Percentiles rank a stretch among this genome's conserved stretches.
phyloP scores from a whole-genome alignment of 129 eudicot species.

The Kitagawia praeruptora region DNA sequence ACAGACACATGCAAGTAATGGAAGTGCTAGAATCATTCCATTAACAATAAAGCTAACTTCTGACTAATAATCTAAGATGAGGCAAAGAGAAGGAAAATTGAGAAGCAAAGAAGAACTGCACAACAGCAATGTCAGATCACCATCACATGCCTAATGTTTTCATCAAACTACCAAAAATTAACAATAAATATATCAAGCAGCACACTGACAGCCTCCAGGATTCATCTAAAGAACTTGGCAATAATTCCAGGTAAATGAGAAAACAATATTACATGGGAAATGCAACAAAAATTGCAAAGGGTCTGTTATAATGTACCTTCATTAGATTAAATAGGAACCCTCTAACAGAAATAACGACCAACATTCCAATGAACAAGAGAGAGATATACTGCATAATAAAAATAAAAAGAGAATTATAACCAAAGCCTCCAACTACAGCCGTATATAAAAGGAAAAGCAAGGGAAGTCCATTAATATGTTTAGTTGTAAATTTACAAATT shows the following conservation, averaged over 20 bases:
- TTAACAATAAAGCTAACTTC: too few species aligned
- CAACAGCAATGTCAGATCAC: too few species aligned
- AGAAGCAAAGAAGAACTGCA: too few species aligned
- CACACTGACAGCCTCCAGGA: background rate
- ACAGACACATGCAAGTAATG: too few species aligned
- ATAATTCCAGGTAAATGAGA: background rate
- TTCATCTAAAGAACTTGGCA: background rate
- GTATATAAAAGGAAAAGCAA: background rate
- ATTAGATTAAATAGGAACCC: conserved; percentile 84
- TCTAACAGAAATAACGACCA: conserved; percentile 89
- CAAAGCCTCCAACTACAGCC: background rate
- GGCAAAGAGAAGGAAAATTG: too few species aligned
- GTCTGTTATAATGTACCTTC: conserved; percentile 50
- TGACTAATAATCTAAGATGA: too few species aligned
- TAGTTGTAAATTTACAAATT: background rate
- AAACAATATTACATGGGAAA: background rate
- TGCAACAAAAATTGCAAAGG: background rate
- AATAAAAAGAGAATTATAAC: background rate
- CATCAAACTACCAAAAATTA: too few species aligned
- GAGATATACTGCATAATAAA: conserved; percentile 73
- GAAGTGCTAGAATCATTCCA: too few species aligned
- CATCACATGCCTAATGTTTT: too few species aligned
- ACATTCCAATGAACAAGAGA: conserved; percentile 89
- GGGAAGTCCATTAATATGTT: background rate
- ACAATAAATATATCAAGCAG: too few species aligned